Base-by-base conservation (phyloP, 2,329 filamentous ascomycete species). In the Diaporthe capsici region DNA sequence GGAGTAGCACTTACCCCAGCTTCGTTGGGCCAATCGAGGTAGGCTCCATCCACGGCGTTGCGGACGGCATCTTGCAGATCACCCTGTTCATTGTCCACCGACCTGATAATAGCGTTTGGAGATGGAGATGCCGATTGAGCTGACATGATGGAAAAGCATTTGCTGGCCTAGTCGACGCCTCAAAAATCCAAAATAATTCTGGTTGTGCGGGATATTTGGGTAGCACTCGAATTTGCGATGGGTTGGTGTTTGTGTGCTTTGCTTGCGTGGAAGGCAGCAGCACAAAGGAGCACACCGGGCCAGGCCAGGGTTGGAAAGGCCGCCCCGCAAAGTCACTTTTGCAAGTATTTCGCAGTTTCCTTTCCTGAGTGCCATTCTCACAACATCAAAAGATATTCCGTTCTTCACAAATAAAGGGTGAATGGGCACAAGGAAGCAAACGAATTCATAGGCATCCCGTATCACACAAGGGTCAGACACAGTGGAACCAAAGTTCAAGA, bases 1-100 rank as follows among this genome's bases (percentile, higher is more conserved):
- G 15, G 22, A 28, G 8, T 44, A 0, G 37, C 15, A 79, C 84
- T 79, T 82, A 88, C 87, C 1, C 85, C 87, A 7, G 86, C 86
- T 76, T 88, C 84, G 25, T 88, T 88, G 9, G 87, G 87, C 87
- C 87, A 89, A 7, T 85, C 80, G 51, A 82, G 83, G 80, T 85
- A 88, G 3, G 82, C 79, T 51, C 81, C 78, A 5, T 78, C 78
- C 4, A 25, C n/a, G 8, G 80, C 71, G 34, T 79, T 78, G 39
- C 76, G 34, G 53, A 71, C 49, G 55, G 67, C 73, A 10, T 34
- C 20, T 4, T 53, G 71, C 10, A 67, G 57, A 49, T 78, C 77
- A 5, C 39, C 31, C 20, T 55, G 13, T 42, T 76, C 74, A 6
- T 76, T 42, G 0, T 49, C 73, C 3, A 39, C 58, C 6, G 44